Percentiles rank a stretch among this genome's conserved stretches.
phyloP scores from a whole-genome alignment of 2,329 filamentous ascomycete genomes.

The Bisporella sp. region DNA sequence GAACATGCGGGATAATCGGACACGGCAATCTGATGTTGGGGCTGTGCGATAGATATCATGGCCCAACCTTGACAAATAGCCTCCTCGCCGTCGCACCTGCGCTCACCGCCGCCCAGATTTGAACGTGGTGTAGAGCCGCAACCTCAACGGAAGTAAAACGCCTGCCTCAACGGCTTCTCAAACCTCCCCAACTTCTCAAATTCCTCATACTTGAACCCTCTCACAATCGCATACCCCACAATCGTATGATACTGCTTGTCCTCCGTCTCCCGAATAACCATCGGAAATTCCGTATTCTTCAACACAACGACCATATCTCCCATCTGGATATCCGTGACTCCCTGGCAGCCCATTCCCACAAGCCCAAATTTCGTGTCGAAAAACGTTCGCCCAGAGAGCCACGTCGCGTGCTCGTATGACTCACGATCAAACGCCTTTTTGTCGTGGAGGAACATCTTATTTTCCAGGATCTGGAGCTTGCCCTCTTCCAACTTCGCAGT shows the following conservation, averaged over 20 bases:
- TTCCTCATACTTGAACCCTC: conserved; percentile 1
- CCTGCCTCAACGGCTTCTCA: background rate
- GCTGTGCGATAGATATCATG: no score
- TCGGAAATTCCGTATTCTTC: conserved; percentile 1
- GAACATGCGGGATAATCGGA: no score
- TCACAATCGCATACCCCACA: conserved; percentile 1
- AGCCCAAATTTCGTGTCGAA: background rate
- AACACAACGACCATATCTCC: conserved; percentile 1
- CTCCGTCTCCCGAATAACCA: conserved; percentile 1
- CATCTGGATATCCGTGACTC: conserved; percentile 1
- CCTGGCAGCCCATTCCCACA: conserved; percentile 1
- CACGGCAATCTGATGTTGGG: no score
- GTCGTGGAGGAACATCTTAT: conserved; percentile 1
- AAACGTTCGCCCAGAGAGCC: background rate
- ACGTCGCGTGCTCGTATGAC: background rate
- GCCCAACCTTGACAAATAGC: no score
- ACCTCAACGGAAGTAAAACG: conserved; percentile 1
- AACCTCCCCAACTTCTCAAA: conserved; percentile 1
- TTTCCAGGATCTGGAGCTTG: background rate
- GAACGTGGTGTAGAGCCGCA: background rate
- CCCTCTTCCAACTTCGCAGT: background rate
- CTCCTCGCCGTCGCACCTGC: background rate
- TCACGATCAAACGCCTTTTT: background rate
- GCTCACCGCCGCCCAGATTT: background rate
- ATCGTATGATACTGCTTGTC: conserved; percentile 1